Base-by-base conservation (phyloP, 2,329 filamentous ascomycete genomes). In the Pseudofabraea citricarpa region DNA sequence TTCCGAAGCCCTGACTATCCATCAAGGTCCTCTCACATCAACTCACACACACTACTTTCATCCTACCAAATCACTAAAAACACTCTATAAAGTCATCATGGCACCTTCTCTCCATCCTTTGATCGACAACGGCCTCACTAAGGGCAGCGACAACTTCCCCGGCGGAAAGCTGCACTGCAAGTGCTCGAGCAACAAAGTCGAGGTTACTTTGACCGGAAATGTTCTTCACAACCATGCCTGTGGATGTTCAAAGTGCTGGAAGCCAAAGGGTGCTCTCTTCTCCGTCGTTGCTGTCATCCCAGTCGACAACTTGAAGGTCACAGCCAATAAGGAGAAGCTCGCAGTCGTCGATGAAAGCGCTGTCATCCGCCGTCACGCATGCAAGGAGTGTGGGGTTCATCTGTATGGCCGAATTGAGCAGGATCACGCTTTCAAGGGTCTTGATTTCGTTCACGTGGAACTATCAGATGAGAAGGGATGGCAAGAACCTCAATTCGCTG, bases 171-270 rank as follows among this genome's bases (percentile, higher is more conserved):
- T 85, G 7, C 67, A 67, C 60, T 85, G 82, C 70, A 73, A 74
- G 55, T 86, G 81, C 68, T 43, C 63, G 9, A 65, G 54, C 49
- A 60, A 72, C 59, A 74, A 73, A 20, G 76, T 85, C 46, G 73
- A 79, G 55, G 70, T 85, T 18, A 72, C 70, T 0, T 69, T 85
- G 29, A 61, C 55, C 45, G 67, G 73, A 58, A 77, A 84, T 54
- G 75, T 86, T 44, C 66, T 71, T 2, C 80, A 85, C 69, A 85
- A 86, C 69, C 82, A 86, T 64, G 80, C 78, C 43, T 85, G 82
- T 64, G 81, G 81, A 49, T 85, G 82, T 66, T 83, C 79, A 43
- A 82, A 85, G 62, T 85, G 82, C 73, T 86, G 80, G 80, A 86
- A 85, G 63, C 82, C 82, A 5, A 45, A 63, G 2, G 77, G 77